Conservation (phyloP, 139 green algal genomes). For the Chlorella sp. region DNA sequence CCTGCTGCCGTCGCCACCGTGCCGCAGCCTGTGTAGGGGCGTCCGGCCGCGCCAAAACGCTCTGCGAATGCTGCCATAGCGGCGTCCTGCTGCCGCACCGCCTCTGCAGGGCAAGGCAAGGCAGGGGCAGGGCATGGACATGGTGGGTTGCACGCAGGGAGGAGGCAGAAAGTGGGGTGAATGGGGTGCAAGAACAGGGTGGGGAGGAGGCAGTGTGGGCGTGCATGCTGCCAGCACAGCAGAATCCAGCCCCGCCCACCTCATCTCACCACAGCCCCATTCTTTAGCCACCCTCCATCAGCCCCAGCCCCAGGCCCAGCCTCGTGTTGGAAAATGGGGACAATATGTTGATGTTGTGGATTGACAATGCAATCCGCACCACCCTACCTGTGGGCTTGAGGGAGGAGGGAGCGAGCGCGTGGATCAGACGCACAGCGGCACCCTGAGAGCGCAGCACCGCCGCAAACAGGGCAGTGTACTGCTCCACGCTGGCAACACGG, state of each 20-base stretch:
- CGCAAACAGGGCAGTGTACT: constrained; percentile 77
- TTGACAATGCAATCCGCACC: not conserved
- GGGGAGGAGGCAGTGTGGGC: too few species aligned
- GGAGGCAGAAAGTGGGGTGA: not conserved
- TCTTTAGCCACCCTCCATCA: not conserved
- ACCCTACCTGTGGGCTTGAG: constrained; percentile 12
- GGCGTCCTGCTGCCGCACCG: not conserved
- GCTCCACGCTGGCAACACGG: constrained; percentile 54
- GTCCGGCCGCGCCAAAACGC: not conserved
- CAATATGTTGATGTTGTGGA: too few species aligned
- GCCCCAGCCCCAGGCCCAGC: not conserved
- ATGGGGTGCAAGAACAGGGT: not conserved
- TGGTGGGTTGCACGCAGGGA: not conserved
- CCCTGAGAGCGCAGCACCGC: constrained; percentile 74
- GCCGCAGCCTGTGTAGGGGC: not conserved
- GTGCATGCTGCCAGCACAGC: too few species aligned
- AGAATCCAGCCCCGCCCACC: not conserved
- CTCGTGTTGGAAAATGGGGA: too few species aligned
- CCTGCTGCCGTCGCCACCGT: not conserved
- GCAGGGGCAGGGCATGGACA: not conserved
- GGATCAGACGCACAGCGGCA: constrained; percentile 54
- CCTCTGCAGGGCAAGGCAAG: not conserved
- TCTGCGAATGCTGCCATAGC: not conserved
- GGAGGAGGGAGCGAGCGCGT: constrained; percentile 23
- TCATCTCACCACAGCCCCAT: not conserved